These are phyloP conservation scores for Beauveria pseudobassiana DNA, from an alignment of 2,329 filamentous ascomycete genomes.

Conservation along the genomic window DNA sequence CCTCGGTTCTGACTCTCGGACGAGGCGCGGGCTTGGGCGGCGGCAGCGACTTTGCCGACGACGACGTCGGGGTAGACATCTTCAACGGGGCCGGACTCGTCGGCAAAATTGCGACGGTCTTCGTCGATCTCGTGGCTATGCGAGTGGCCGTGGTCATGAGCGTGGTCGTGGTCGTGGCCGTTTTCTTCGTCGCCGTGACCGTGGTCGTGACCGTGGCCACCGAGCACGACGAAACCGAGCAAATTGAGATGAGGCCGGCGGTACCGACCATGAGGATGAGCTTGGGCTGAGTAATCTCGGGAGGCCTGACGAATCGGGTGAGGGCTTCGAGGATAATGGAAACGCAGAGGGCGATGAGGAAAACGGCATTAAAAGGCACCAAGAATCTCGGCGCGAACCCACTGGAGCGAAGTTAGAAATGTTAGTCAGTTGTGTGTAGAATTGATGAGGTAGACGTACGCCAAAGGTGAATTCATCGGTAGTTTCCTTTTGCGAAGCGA, in stretches of 20 bases:
- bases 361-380: conserved; percentile 97
- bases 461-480: conserved; percentile 95
- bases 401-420: conserved; percentile 42
- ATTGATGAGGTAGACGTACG: conserved; percentile 41
- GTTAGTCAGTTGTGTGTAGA: background rate
- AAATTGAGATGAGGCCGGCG: conserved; percentile 79
- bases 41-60: conserved; percentile 39
- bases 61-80: conserved; percentile 58
- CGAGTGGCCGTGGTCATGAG: conserved; percentile 22
- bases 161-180: conserved; percentile 24
- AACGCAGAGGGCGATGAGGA: conserved; percentile 90
- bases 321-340: conserved; percentile 95
- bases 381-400: conserved; percentile 93
- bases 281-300: conserved; percentile 75
- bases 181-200: conserved; percentile 26
- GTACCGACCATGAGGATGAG: conserved; percentile 87
- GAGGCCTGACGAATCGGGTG: conserved; percentile 84
- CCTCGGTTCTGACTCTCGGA: conserved; percentile 27
- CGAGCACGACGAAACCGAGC: conserved; percentile 80
- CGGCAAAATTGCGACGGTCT: conserved; percentile 42
- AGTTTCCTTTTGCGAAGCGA: conserved; percentile 73
- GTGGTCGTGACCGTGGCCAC: conserved; percentile 67
- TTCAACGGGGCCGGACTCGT: conserved; percentile 50
- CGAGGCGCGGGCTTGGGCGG: conserved; percentile 21
- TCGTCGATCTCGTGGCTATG: conserved; percentile 40